Evolutionary conservation across 2,329 filamentous ascomycete genomes (phyloP).

Genomic region (Falciphora oryzae): DNA sequence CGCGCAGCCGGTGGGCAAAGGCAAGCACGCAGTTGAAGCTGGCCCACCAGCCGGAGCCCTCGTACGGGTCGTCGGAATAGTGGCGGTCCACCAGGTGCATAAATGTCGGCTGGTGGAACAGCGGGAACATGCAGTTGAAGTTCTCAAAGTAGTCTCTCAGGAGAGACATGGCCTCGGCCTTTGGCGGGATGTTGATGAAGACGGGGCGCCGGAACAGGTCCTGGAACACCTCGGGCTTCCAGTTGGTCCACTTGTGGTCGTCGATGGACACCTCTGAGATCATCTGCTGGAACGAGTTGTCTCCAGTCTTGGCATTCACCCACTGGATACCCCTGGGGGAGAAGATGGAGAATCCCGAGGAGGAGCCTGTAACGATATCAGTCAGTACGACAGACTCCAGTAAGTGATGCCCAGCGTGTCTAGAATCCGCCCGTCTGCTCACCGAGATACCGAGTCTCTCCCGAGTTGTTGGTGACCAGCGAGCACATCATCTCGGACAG

Average conservation of each 20-base stretch:
- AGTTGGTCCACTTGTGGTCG: constrained; percentile 93
- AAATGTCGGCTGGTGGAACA: constrained; percentile 97
- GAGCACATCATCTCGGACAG: constrained; percentile 99
- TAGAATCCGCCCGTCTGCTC: constrained; percentile 23
- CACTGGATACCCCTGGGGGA: constrained; percentile 97
- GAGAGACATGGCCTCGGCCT: constrained; percentile 80
- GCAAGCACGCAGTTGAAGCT: constrained; percentile 90
- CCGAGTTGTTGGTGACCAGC: constrained; percentile 87
- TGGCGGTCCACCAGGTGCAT: constrained; percentile 96
- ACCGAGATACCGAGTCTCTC: constrained; percentile 96
- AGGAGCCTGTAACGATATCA: constrained; percentile 61
- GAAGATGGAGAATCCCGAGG: constrained; percentile 97
- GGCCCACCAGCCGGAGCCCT: constrained; percentile 97
- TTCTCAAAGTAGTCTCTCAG: constrained; percentile 95
- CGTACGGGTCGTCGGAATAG: constrained; percentile 87
- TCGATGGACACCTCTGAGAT: constrained; percentile 87
- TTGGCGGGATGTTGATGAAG: constrained; percentile 77
- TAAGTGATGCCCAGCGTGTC: not conserved
- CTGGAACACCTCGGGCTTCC: constrained; percentile 96
- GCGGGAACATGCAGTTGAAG: constrained; percentile 97
- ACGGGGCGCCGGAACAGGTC: constrained; percentile 84
- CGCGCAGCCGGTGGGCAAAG: constrained; percentile 85
- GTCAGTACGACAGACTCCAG: not conserved
- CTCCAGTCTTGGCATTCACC: constrained; percentile 98
- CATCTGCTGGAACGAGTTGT: constrained; percentile 90